Evolutionary conservation across 202 grass and related monocot genomes (phyloP), one percentile per base, ranked within the genome.

Genomic region (Elaeis oleifera): DNA sequence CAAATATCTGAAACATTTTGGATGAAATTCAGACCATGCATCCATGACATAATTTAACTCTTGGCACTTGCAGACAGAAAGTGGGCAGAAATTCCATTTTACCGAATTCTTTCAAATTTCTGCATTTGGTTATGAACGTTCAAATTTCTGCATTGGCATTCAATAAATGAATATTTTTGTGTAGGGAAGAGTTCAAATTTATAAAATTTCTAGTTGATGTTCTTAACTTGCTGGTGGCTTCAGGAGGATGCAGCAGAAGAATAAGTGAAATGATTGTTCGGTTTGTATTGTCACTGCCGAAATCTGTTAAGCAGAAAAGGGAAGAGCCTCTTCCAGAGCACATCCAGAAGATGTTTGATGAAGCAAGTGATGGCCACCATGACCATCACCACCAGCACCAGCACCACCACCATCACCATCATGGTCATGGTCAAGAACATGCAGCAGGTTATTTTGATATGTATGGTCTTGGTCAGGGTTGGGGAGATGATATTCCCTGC

Each of bases 201-300:
- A 44, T 44, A 44, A 14, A 44, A 44, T 44, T 13, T 44, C 2
- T 44, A 6, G 17, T 29, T 59, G 1, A 28, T 28, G 25, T 15
- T 59, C 6, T 59, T 27, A 59, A 31, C 16, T 51, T 77, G 2
- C 0, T 78, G 55, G 59, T 72, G 21, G 61, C 84, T 49, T 36
- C 68, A 96, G 90, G 90, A 85, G 67, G 90, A 96, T 76, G 82
- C 65, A 22, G 51, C 28, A 32, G 78, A 88, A 29, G 87, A 96
- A 90, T 96, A 68, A 70, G 81, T 17, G 74, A 75, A 54, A 53
- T 63, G 27, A 90, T 96, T 76, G 60, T 78, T 24, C 81, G 88
- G 18, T 96, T 96, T 78, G 70, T 96, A 69, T 62, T 67, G 20
- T 87, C 76, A 26, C 61, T 82, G 66, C 72, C 82, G 1, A 74